These are phyloP conservation scores for Coniochaeta sp. DNA, from an alignment of 2,329 filamentous ascomycete genomes.

Conservation along the genomic window DNA sequence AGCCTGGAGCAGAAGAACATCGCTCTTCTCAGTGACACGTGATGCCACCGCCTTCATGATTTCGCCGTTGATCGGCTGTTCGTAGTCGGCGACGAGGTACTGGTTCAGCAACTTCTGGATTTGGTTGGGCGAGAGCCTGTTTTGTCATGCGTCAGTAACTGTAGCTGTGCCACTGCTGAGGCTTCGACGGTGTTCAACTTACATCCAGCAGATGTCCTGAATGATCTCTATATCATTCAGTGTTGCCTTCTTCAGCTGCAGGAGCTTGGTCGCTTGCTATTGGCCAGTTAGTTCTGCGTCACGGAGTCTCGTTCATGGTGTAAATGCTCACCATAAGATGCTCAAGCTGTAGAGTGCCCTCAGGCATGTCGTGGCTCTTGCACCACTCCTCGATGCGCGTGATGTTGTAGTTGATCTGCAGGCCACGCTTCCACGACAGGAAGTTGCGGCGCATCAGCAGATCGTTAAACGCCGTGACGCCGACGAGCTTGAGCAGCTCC, in stretches of 20 bases:
- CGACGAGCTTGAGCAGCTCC: conserved; percentile 85
- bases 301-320: too few relatives aligned
- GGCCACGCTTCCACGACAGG: conserved; percentile 96
- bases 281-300: conserved; percentile 19
- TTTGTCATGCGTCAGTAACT: neutral
- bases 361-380: conserved; percentile 99
- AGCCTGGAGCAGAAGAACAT: conserved; percentile 84
- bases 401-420: conserved; percentile 99
- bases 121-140: conserved; percentile 91
- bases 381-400: conserved; percentile 99
- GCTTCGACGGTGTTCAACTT: conserved; percentile 33
- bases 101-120: conserved; percentile 99
- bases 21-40: conserved; percentile 95
- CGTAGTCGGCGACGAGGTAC: conserved; percentile 96
- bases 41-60: conserved; percentile 99
- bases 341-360: conserved; percentile 93
- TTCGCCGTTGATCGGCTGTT: conserved; percentile 98
- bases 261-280: conserved; percentile 92
- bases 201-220: conserved; percentile 99
- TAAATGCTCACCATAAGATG: conserved; percentile 77
- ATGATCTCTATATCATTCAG: conserved; percentile 99
- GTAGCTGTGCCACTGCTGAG: neutral
- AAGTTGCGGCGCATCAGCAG: conserved; percentile 97
- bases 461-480: conserved; percentile 97
- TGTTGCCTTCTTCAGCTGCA: conserved; percentile 98